These are phyloP conservation scores for Botrytis aclada DNA, from an alignment of 2,329 filamentous ascomycete species.

Conservation along the genomic window DNA sequence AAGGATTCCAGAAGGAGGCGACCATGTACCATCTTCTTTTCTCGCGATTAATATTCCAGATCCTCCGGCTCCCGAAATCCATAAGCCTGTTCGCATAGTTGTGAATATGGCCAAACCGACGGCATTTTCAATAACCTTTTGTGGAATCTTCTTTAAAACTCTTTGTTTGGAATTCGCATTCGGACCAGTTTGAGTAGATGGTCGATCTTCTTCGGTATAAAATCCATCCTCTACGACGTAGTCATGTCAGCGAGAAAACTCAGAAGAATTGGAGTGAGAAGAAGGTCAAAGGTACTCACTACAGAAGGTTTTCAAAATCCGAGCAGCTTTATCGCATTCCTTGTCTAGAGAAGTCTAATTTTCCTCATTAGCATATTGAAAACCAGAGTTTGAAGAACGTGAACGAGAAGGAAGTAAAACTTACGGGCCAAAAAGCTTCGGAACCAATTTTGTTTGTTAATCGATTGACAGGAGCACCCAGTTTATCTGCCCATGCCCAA, in stretches of 20 bases:
- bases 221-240: slow-evolving; percentile 59
- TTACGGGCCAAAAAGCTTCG: slow-evolving; percentile 73
- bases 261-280: slow-evolving; percentile 10
- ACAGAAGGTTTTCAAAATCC: slow-evolving; percentile 87
- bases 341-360: slow-evolving; percentile 66
- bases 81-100: slow-evolving; percentile 89
- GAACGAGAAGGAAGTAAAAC: background rate
- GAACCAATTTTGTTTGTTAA: slow-evolving; percentile 77
- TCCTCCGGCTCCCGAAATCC: slow-evolving; percentile 87
- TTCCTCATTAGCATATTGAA: background rate
- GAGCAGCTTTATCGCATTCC: slow-evolving; percentile 86
- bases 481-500: slow-evolving; percentile 64
- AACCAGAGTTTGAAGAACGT: background rate
- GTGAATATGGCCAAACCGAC: slow-evolving; percentile 92
- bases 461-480: slow-evolving; percentile 72
- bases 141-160: slow-evolving; percentile 73
- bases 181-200: slow-evolving; percentile 37
- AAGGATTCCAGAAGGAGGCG: slow-evolving; percentile 84
- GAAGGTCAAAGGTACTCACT: slow-evolving; percentile 51
- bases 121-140: slow-evolving; percentile 80
- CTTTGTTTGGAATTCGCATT: slow-evolving; percentile 53
- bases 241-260: slow-evolving; percentile 8
- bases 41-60: slow-evolving; percentile 83
- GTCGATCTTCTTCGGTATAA: slow-evolving; percentile 52
- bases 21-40: slow-evolving; percentile 83